Evolutionary conservation across 345 rosid species (phyloP).

Genomic region (Anastatica hierochuntica): DNA sequence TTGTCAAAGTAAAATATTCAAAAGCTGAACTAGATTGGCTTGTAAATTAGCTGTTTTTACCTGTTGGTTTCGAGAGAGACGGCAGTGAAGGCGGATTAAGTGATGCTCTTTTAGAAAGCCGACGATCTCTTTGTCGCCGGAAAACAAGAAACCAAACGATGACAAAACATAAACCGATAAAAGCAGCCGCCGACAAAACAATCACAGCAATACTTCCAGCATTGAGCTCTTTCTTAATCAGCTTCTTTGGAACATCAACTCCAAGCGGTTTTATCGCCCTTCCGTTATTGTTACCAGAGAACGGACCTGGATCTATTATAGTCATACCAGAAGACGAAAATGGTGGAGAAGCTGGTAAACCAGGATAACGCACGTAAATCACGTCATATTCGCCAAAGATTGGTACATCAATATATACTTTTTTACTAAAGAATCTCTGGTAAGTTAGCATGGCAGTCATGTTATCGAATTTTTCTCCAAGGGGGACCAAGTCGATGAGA

Average conservation of each 20-base stretch:
- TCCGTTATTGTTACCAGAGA: conserved; percentile 37
- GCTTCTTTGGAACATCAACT: conserved; percentile 60
- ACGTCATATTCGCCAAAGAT: conserved; percentile 73
- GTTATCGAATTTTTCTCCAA: conserved; percentile 65
- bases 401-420: conserved; percentile 51
- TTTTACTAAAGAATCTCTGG: conserved; percentile 82
- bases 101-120: conserved; percentile 27
- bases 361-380: conserved; percentile 75
- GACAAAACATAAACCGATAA: conserved; percentile 45
- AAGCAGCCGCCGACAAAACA: conserved; percentile 56
- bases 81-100: conserved; percentile 37
- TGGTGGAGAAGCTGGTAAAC: conserved; percentile 92
- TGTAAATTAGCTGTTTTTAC: conserved; percentile 16
- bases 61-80: conserved; percentile 63
- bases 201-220: conserved; percentile 57
- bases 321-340: conserved; percentile 31
- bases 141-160: conserved; percentile 50
- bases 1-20: too few relatives aligned
- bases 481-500: conserved; percentile 82
- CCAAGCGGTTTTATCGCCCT: conserved; percentile 63
- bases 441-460: conserved; percentile 65
- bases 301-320: conserved; percentile 58
- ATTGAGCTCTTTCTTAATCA: conserved; percentile 38
- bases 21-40: too few relatives aligned
- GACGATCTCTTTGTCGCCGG: conserved; percentile 28